Evolutionary conservation across 768 basidiomycete genomes (phyloP).

Genomic region (Kwoniella europaea): DNA sequence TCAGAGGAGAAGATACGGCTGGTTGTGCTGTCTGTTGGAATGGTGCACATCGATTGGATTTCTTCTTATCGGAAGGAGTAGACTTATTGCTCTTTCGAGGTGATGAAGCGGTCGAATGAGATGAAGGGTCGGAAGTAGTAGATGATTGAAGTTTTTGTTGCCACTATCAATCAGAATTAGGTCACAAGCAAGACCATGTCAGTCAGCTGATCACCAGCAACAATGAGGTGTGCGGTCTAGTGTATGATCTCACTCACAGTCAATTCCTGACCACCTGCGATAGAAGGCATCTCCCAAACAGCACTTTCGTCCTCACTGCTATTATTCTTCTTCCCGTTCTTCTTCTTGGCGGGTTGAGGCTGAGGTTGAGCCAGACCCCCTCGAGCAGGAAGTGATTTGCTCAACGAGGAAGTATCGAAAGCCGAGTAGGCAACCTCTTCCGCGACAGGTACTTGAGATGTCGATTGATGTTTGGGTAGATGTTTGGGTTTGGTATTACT

Average conservation of each 20-base stretch:
- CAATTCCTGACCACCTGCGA: slow-evolving; percentile 33
- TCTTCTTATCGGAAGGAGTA: slow-evolving; percentile 8
- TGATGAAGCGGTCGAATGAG: slow-evolving; percentile 1
- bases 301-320: slow-evolving; percentile 39
- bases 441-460: neutral
- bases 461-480: neutral
- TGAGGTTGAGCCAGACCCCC: slow-evolving; percentile 14
- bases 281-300: slow-evolving; percentile 48
- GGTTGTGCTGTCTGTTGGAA: slow-evolving; percentile 4
- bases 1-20: slow-evolving; percentile 32
- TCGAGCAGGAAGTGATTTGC: slow-evolving; percentile 19
- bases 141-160: slow-evolving; percentile 39
- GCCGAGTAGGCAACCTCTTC: neutral
- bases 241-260: slow-evolving; percentile 29
- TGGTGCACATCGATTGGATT: slow-evolving; percentile 17
- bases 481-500: slow-evolving; percentile 10
- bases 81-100: slow-evolving; percentile 11
- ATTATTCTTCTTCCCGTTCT: slow-evolving; percentile 9
- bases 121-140: neutral
- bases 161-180: slow-evolving; percentile 29
- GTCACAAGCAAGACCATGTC: neutral
- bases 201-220: neutral
- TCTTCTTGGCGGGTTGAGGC: slow-evolving; percentile 10
- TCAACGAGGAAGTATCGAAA: slow-evolving; percentile 14
- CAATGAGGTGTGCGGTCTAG: no score